Base-by-base conservation (phyloP, 1,284 basidiomycete genomes). In the Trichosporon sp. region DNA sequence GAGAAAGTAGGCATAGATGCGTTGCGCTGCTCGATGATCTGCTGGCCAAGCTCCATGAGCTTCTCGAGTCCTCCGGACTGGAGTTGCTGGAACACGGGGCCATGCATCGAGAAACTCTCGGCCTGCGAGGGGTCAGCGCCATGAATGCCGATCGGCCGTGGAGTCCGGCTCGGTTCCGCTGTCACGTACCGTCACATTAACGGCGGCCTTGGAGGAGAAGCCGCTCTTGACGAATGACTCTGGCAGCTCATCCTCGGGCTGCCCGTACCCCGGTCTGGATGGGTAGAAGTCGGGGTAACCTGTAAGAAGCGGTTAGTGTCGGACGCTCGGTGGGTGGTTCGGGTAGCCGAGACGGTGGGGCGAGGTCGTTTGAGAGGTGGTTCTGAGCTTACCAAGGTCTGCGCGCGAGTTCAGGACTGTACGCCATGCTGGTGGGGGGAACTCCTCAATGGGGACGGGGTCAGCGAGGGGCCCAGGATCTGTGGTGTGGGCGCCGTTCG, bases 231-330 rank as follows among this genome's bases (percentile, higher is more conserved):
- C 89, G 76, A 91, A 91, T 0, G 83, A 78, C 71, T 92, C 90
- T 0, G 92, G 91, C 69, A 97, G 85, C 3, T 90, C 84, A 78
- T 97, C 94, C 83, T 97, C 96, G 35, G 92, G 90, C 82, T 96
- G 92, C 6, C 89, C 89, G 37, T 94, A 92, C 4, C 90, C 90
- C 16, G 92, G 89, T 68, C 89, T 87, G 2, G 94, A 92, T 51
- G 94, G 94, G 80, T 92, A 90, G 80, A 94, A 94, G 43, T 94
- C 93, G 67, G 90, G 89, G 79, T 91, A 95, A 14, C 94, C 93
- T 94, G 74, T 31, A 21, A 37, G 35, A n/a, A 65, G 38, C 12
- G 26, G 40, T 40, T 26, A 64, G 66, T 64, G 26, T 68, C 26
- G 2, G 46, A 26, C 19, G 51, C 51, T 54, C 19, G 51, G 51